Evolutionary conservation across 1,284 basidiomycete genomes (phyloP), one percentile per base, ranked within the genome.

Genomic region (Inonotus hispidus): DNA sequence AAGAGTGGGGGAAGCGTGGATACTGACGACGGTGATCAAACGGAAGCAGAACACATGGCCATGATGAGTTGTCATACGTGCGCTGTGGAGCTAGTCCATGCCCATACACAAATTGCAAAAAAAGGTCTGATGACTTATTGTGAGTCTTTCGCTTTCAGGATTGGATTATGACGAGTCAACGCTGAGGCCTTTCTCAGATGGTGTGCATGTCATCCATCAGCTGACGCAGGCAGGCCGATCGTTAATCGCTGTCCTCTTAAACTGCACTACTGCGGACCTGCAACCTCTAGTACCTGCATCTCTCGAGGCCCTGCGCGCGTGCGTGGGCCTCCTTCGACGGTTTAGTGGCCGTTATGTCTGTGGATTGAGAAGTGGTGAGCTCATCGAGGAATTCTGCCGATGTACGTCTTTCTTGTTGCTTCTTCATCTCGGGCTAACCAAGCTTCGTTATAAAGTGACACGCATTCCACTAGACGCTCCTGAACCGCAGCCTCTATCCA

Each of bases 111-210:
- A 66, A 85, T 94, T 59, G 91, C 90, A 25, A 85, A 86, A 71
- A 89, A 92, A 70, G 92, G 92, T 14, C 75, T 95, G 69, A 94
- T 95, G 92, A 94, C 93, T 6, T 95, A 94, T 70, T 95, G 90
- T 93, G 68, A 74, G 90, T 79, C 37, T 57, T 21, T 19, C 46
- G 27, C 32, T 57, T 41, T 23, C 57, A 58, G 53, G n/a, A 14
- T 52, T 16, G 19, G 3, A 25, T 35, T 38, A 25, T 19, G 32
- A 54, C 35, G 55, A 56, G 3, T 43, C 49, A 3, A 29, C 35
- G 16, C 45, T 53, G 19, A 21, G 21, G 23, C n/a, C 19, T 35
- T 59, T 59, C 56, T 27, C 66, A 93, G 91, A 93, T 71, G 93
- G 93, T 3, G 92, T 95, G 1, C 92, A 95, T 71, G 92, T 95